A percentile compares a stretch with the other conserved stretches of the same genome.
Evolutionary conservation across 148 eudicot species (phyloP).

Genomic region (Rheum nobile): DNA sequence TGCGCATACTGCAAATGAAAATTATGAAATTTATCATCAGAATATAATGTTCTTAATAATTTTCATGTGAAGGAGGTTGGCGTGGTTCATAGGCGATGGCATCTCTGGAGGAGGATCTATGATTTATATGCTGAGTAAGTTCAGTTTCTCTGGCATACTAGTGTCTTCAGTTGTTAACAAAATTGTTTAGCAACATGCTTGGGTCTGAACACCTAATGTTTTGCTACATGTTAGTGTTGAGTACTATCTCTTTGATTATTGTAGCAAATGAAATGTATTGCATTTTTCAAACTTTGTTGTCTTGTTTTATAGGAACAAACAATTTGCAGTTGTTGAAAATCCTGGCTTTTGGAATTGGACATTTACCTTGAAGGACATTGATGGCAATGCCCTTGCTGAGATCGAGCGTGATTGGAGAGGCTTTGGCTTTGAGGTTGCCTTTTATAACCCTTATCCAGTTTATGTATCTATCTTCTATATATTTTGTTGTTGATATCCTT

Average conservation of each 20-base stretch:
- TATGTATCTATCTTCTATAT: not conserved
- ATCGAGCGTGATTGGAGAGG: slow-evolving; percentile 99
- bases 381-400: slow-evolving; percentile 76
- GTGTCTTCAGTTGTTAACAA: not conserved
- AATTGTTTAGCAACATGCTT: not conserved
- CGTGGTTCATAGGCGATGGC: slow-evolving; percentile 98
- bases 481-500: not conserved
- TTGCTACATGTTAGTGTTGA: not conserved
- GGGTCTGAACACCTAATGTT: not conserved
- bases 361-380: slow-evolving; percentile 77
- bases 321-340: slow-evolving; percentile 94
- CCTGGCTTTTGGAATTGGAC: slow-evolving; percentile 98
- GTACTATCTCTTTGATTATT: not conserved
- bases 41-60: slow-evolving; percentile 5
- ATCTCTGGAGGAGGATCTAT: slow-evolving; percentile 96
- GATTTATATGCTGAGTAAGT: slow-evolving; percentile 90
- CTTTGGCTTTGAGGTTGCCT: slow-evolving; percentile 84
- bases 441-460: not conserved
- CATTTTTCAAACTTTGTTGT: not conserved
- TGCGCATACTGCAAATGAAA: not conserved
- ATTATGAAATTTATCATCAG: not conserved
- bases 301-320: slow-evolving; percentile 43
- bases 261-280: not conserved
- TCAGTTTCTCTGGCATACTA: not conserved
- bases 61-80: slow-evolving; percentile 61